Conservation (phyloP, 495 filamentous ascomycete species). For the Viridothelium virens region DNA sequence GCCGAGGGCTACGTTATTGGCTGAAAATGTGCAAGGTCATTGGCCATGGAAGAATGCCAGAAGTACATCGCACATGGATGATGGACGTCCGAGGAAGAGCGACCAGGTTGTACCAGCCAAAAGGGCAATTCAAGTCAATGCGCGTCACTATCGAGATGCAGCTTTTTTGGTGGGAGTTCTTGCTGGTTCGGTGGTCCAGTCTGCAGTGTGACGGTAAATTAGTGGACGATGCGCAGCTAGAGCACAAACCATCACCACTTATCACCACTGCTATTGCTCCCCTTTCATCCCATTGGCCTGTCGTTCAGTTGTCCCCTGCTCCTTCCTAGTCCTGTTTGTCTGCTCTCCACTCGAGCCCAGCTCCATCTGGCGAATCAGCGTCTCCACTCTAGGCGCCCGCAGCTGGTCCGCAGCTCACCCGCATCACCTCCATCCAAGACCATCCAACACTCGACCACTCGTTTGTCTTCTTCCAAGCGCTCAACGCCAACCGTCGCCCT, state of each 20-base stretch:
- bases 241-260: neutral
- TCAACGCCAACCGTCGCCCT: neutral
- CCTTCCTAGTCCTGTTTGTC: neutral
- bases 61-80: neutral
- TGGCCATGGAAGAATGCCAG: neutral
- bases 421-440: neutral
- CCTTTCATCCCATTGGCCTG: neutral
- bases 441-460: neutral
- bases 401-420: neutral
- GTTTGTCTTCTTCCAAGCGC: slow-evolving; percentile 7
- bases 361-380: neutral
- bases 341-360: neutral
- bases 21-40: neutral
- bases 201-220: slow-evolving; percentile 5
- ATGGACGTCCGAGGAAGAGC: neutral
- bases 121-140: neutral
- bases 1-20: slow-evolving; percentile 3
- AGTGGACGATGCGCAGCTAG: neutral
- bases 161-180: neutral
- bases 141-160: neutral
- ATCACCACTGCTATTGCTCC: neutral
- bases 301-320: neutral
- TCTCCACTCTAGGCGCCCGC: neutral
- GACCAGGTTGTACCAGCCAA: too few relatives aligned
- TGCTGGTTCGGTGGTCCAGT: too few relatives aligned